Base-by-base conservation (phyloP, 164 flowering plant genomes). In the Liriodendron chinense region DNA sequence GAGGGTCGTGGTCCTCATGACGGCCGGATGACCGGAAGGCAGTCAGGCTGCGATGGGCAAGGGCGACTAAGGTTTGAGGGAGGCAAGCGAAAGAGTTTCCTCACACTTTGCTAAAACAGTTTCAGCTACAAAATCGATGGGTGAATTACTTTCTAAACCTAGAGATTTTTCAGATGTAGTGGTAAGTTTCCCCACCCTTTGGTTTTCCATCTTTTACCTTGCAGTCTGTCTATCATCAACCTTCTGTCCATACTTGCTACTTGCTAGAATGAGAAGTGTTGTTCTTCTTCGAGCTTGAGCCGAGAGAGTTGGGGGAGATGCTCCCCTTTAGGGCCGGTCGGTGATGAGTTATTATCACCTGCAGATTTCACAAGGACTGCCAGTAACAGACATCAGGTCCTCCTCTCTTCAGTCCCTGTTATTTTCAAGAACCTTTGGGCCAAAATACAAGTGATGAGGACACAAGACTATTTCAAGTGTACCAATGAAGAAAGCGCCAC, bases 301-400 rank as follows among this genome's bases (percentile, higher is more conserved):
- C 82, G 92, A 75, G 96, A 91, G 83, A 92, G 98, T 72, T 96
- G 94, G 98, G 99, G 96, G 75, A 86, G 93, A 78, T 95, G 98
- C 83, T 92, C 98, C 2, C 92, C 98, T 68, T 72, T 93, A 72
- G 98, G 92, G 25, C 87, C 89, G 1, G 66, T 63, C 73, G 89
- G 88, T 76, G 99, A 92, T 62, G 92, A 86, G 48, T 92, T 87
- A 76, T 69, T 88, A 9, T 77, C 87, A 74, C 82, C 85, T n/a
- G 24, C 62, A 20, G 87, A 87, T 68, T 78, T 81, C 73, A 73
- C 78, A 0, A 53, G 72, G 69, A 78, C 67, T 53, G 63, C 78
- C 24, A 74, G 49, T 61, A 79, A 73, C 65, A 77, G 71, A 65
- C 79, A 84, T 75, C 87, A 91, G 96, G 94, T 93, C 47, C 43